These are phyloP conservation scores for Endoconidiophora polonica DNA, from an alignment of 2,329 filamentous ascomycete genomes.

Conservation along the genomic window DNA sequence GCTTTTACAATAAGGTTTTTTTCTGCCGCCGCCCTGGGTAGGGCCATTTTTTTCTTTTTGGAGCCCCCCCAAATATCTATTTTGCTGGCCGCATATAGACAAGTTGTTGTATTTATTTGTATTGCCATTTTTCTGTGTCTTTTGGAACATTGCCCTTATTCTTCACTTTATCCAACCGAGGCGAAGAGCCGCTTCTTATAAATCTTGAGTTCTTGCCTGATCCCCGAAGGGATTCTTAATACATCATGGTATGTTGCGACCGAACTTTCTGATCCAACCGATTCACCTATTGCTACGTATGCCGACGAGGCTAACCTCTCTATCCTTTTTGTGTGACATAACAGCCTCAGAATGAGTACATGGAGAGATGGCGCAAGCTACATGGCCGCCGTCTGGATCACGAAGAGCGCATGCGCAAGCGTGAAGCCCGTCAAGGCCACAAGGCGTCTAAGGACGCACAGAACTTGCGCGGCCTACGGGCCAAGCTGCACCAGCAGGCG, in stretches of 20 bases:
- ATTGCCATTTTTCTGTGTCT: neutral
- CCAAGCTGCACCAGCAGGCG: conserved; percentile 88
- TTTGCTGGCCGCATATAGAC: neutral
- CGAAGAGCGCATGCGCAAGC: conserved; percentile 81
- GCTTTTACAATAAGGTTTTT: conserved; percentile 11
- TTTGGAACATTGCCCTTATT: neutral
- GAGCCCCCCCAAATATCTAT: neutral
- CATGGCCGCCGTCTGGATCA: conserved; percentile 48
- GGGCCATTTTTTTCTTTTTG: conserved; percentile 1
- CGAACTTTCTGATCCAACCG: neutral
- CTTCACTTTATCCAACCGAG: neutral
- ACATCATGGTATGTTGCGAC: conserved; percentile 6
- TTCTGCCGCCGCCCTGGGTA: conserved; percentile 9
- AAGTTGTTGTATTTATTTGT: too few species aligned
- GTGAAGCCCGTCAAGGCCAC: conserved; percentile 74
- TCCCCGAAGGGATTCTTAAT: neutral
- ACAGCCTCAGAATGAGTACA: conserved; percentile 52
- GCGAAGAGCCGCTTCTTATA: conserved; percentile 4
- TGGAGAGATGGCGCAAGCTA: conserved; percentile 52
- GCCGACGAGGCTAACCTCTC: too few species aligned
- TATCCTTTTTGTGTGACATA: neutral
- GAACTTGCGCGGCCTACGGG: conserved; percentile 77
- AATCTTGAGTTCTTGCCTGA: neutral
- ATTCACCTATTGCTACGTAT: too few species aligned
- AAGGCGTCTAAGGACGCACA: conserved; percentile 79